These are phyloP conservation scores for Hymenotorrendiella dingleyae DNA, from an alignment of 2,329 filamentous ascomycete genomes.

Conservation along the genomic window DNA sequence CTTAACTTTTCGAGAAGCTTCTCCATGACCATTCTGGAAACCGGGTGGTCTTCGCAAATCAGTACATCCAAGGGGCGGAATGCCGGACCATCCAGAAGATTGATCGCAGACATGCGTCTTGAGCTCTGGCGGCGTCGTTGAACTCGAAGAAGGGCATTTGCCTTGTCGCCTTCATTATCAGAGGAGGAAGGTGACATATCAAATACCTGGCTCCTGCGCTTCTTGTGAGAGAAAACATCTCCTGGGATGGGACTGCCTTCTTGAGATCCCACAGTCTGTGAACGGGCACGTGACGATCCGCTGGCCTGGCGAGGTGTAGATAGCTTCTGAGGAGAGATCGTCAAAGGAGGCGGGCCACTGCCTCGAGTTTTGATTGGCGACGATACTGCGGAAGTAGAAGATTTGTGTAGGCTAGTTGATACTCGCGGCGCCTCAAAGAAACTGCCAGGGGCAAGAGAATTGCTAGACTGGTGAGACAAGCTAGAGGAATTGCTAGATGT, in stretches of 20 bases:
- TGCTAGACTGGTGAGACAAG: constrained; percentile 70
- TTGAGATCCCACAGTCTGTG: constrained; percentile 89
- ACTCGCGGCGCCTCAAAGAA: constrained; percentile 67
- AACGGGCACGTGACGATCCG: constrained; percentile 67
- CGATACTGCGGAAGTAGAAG: constrained; percentile 45
- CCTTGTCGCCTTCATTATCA: constrained; percentile 91
- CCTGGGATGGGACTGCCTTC: constrained; percentile 73
- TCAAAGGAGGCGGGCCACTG: constrained; percentile 40
- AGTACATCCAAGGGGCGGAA: constrained; percentile 91
- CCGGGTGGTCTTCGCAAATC: constrained; percentile 96
- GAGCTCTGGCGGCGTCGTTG: constrained; percentile 93
- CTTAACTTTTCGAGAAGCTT: constrained; percentile 91
- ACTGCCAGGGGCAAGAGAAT: constrained; percentile 62
- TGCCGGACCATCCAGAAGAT: constrained; percentile 72
- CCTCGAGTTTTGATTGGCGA: constrained; percentile 53
- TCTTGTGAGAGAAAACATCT: constrained; percentile 67
- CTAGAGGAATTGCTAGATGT: constrained; percentile 85
- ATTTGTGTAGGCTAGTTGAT: constrained; percentile 53
- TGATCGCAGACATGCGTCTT: constrained; percentile 87
- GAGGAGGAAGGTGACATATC: constrained; percentile 97
- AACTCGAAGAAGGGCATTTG: constrained; percentile 84
- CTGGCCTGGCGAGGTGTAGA: constrained; percentile 56
- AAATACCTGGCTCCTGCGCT: constrained; percentile 88
- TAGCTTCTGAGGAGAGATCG: constrained; percentile 58
- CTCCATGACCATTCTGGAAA: constrained; percentile 98